phyloP scores from a whole-genome alignment of 2,329 filamentous ascomycete species.

The Aschersonia sp. region DNA sequence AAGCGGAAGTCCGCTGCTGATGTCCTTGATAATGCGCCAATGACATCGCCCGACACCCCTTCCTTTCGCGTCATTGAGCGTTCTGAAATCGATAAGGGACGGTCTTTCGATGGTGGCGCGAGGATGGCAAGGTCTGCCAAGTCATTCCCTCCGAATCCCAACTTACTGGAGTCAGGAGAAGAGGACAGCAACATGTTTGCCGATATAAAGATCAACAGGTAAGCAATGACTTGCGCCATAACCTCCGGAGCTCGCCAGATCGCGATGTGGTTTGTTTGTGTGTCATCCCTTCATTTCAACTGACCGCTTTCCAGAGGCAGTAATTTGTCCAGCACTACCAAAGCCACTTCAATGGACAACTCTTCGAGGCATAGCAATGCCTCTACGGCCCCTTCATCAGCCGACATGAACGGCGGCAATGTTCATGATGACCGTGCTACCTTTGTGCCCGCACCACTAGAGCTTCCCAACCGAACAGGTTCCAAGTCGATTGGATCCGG shows the following conservation, averaged over 20 bases:
- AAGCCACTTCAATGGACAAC: conserved; percentile 43
- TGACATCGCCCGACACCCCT: conserved; percentile 26
- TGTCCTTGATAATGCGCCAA: conserved; percentile 35
- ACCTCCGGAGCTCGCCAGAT: too few species aligned
- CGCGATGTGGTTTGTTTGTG: not conserved
- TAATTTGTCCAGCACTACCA: conserved; percentile 46
- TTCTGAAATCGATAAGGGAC: conserved; percentile 26
- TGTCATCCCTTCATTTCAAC: not conserved
- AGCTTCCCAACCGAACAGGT: conserved; percentile 22
- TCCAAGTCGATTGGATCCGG: conserved; percentile 34
- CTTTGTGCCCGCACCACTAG: conserved; percentile 22
- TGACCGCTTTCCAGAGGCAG: conserved; percentile 29
- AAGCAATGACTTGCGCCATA: conserved; percentile 15
- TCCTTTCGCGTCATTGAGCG: conserved; percentile 47
- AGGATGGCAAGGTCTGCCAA: conserved; percentile 23
- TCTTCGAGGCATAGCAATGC: conserved; percentile 48
- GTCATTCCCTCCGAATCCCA: conserved; percentile 22
- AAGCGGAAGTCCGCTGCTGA: conserved; percentile 46
- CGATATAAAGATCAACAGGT: conserved; percentile 40
- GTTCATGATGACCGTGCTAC: conserved; percentile 14
- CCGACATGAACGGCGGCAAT: conserved; percentile 19
- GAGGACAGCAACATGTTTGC: conserved; percentile 49
- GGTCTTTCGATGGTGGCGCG: conserved; percentile 35
- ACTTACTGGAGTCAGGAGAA: conserved; percentile 23
- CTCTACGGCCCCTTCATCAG: conserved; percentile 46